Evolutionary conservation across 306 rosid species (phyloP), one percentile per base, ranked within the genome.

Genomic region (Vicia sativa): DNA sequence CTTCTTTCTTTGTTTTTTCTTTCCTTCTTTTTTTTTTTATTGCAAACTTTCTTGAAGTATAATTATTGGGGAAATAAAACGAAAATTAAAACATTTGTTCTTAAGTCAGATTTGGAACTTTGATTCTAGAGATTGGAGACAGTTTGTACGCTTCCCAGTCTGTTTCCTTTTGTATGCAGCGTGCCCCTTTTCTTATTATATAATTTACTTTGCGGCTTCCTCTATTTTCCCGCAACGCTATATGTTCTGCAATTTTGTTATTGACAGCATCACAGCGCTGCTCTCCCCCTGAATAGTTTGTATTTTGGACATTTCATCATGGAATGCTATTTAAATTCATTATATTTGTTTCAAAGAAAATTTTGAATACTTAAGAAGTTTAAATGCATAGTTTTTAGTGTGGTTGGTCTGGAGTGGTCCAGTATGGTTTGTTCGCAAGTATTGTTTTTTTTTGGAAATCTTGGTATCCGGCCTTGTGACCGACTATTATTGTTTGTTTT

Each of bases 281-380:
- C 14, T 73, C 61, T 9, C 11, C 11, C 55, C 49, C 25, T 15
- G 55, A 52, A 39, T 9, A 65, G 56, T 63, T 53, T 39, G 63
- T 72, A 28, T 41, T 8, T 52, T 50, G 23, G 16, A 45, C 44
- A 37, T 4, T 26, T 14, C 57, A 53, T 64, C 16, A 19, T 73
- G 25, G 29, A 72, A 62, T 50, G 43, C 4, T n/a, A 39, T 62
- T 62, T 11, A 49, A 37, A 61, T 48, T 34, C 37, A 48, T 72
- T 70, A 23, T 41, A 59, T 34, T 37, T 61, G 53, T 53, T 35
- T 37, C 31, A 34, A 58, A 44, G 39, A 59, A 31, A 29, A 13
- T 16, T 44, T 55, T 50, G 25, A 28, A 6, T 59, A 59, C 45
- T 43, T 19, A 4, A 23, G 49, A 61, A 26, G 16, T 52, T 73